Percentiles rank a stretch among this genome's conserved stretches.
Conservation (phyloP, 225 moss, liverwort and hornwort species). For the Physcomitrium patens region DNA sequence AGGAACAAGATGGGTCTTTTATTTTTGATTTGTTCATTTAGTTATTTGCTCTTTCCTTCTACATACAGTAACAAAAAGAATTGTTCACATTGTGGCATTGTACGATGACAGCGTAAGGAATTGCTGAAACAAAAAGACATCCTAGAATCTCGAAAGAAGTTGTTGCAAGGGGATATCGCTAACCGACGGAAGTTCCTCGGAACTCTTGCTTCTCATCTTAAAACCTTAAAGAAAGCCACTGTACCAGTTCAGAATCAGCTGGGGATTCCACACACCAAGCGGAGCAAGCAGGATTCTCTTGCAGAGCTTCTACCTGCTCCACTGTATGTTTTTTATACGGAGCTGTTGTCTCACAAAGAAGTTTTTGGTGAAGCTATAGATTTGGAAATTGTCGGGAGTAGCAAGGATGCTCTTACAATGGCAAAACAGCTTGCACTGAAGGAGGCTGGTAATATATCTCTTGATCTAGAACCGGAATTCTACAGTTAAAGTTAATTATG, state of each 20-base stretch:
- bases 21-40: neutral
- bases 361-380: conserved; percentile 90
- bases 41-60: neutral
- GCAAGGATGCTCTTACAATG: conserved; percentile 88
- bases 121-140: conserved; percentile 77
- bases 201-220: conserved; percentile 81
- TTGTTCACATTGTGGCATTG: conserved; percentile 16
- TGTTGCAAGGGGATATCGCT: conserved; percentile 80
- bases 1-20: neutral
- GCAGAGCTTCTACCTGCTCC: conserved; percentile 95
- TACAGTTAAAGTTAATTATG: neutral
- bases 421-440: conserved; percentile 81
- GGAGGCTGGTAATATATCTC: conserved; percentile 72
- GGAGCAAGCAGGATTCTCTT: conserved; percentile 87
- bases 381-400: conserved; percentile 92
- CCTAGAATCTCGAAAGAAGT: conserved; percentile 87
- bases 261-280: conserved; percentile 85
- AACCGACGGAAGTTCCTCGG: conserved; percentile 80
- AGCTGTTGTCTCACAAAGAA: conserved; percentile 86
- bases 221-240: conserved; percentile 95
- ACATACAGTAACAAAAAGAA: conserved; percentile 1
- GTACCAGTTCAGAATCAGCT: conserved; percentile 94
- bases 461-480: neutral
- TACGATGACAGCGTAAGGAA: conserved; percentile 77
- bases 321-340: conserved; percentile 82